phyloP scores from a whole-genome alignment of 345 rosid species.

The Conringia planisiliqua region DNA sequence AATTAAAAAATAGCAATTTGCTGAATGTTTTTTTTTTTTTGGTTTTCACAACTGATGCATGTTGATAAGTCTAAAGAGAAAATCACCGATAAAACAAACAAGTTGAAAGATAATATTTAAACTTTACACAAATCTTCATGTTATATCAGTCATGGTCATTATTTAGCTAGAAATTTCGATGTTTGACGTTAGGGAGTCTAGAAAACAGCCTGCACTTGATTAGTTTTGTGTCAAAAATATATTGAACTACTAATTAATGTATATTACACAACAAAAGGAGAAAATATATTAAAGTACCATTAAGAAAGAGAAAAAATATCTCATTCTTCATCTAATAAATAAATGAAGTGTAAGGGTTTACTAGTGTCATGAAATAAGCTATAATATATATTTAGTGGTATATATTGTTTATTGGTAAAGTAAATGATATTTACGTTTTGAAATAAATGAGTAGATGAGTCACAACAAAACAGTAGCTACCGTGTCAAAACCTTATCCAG shows the following conservation, averaged over 20 bases:
- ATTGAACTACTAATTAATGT: too few species aligned
- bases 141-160: not conserved
- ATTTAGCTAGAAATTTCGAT: not conserved
- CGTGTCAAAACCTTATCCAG: slow-evolving; percentile 55
- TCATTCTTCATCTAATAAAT: not conserved
- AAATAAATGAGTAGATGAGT: slow-evolving; percentile 27
- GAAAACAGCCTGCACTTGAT: not conserved
- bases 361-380: not conserved
- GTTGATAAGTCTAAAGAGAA: too few species aligned
- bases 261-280: too few species aligned
- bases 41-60: not conserved
- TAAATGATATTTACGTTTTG: not conserved
- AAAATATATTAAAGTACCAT: too few species aligned
- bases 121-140: not conserved
- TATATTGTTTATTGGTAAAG: too few species aligned
- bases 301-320: too few species aligned
- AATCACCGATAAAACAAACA: too few species aligned
- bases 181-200: not conserved
- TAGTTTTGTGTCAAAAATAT: too few species aligned
- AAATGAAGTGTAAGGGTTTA: not conserved
- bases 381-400: too few species aligned
- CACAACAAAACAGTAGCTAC: slow-evolving; percentile 27
- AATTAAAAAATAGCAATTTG: not conserved
- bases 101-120: not conserved
- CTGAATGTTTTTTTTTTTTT: not conserved